A percentile compares a stretch with the other conserved stretches of the same genome.
These are phyloP conservation scores for Colletotrichum sublineola DNA, from an alignment of 2,329 filamentous ascomycete species.

Conservation along the genomic window DNA sequence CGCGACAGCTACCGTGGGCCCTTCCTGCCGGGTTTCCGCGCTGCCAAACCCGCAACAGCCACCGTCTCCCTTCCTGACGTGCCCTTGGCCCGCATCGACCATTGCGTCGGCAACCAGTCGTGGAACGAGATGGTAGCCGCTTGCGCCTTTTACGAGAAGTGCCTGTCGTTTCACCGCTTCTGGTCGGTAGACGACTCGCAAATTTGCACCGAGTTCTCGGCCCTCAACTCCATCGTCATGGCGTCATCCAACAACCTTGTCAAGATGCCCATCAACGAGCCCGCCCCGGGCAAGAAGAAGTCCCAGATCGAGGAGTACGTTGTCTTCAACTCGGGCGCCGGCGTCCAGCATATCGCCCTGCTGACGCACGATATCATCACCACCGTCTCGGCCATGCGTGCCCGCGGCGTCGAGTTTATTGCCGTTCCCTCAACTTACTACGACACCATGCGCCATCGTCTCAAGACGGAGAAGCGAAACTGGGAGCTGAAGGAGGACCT, in stretches of 20 bases:
- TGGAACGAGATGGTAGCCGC: conserved; percentile 87
- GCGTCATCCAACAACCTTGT: conserved; percentile 85
- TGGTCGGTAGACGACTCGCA: conserved; percentile 96
- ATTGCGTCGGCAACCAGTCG: conserved; percentile 97
- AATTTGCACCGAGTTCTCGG: conserved; percentile 93
- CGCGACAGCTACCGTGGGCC: conserved; percentile 75
- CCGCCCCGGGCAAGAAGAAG: conserved; percentile 88
- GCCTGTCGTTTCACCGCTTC: conserved; percentile 94
- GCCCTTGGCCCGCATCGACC: conserved; percentile 83
- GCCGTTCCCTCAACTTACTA: conserved; percentile 91
- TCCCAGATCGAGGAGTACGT: conserved; percentile 96
- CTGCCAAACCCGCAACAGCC: conserved; percentile 58
- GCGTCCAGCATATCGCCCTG: conserved; percentile 94
- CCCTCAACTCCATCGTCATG: conserved; percentile 92
- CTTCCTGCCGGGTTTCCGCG: conserved; percentile 87
- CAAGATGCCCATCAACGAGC: conserved; percentile 99
- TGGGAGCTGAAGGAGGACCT: conserved; percentile 84
- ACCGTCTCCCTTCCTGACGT: conserved; percentile 71
- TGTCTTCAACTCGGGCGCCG: conserved; percentile 88
- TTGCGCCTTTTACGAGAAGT: conserved; percentile 84
- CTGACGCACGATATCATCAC: conserved; percentile 84
- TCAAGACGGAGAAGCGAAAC: conserved; percentile 72
- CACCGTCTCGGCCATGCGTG: conserved; percentile 81
- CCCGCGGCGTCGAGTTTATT: conserved; percentile 95
- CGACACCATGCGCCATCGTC: conserved; percentile 77